Conservation (phyloP, 2,329 filamentous ascomycete genomes). For the Fusarium chlamydosporum region DNA sequence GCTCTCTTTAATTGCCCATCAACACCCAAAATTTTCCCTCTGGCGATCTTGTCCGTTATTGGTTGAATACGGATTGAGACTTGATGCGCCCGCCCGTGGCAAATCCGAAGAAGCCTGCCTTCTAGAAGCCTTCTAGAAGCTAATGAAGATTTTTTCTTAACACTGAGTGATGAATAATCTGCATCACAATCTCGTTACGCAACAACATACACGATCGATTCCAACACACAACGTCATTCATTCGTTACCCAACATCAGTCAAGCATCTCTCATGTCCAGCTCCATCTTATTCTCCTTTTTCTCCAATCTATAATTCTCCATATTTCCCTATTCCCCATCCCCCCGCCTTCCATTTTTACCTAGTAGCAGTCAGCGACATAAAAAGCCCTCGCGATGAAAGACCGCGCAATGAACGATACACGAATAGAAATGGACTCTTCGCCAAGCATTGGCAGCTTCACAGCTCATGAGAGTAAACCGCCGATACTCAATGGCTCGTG, state of each 20-base stretch:
- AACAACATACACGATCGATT: neutral
- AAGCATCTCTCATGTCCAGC: neutral
- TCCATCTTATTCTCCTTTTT: neutral
- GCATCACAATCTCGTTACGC: constrained; percentile 1
- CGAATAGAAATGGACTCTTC: constrained; percentile 19
- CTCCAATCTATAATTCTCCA: neutral
- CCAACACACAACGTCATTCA: constrained; percentile 1
- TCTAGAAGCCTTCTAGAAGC: constrained; percentile 38
- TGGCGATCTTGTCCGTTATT: neutral
- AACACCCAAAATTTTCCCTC: neutral
- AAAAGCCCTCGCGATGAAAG: constrained; percentile 44
- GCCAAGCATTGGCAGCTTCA: constrained; percentile 24
- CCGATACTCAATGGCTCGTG: neutral
- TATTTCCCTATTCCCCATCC: neutral
- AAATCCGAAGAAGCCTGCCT: constrained; percentile 16
- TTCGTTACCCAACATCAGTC: neutral
- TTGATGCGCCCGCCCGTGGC: neutral
- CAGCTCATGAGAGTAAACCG: neutral
- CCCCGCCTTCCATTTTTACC: neutral
- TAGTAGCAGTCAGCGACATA: no score
- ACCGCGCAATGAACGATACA: constrained; percentile 23
- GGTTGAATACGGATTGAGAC: neutral
- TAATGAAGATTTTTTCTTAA: neutral
- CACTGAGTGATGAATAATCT: constrained; percentile 21
- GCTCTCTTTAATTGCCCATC: neutral